A percentile compares a stretch with the other conserved stretches of the same genome.
These are phyloP conservation scores for Aaosphaeria pasadenensis DNA, from an alignment of 2,329 filamentous ascomycete species.

Conservation along the genomic window DNA sequence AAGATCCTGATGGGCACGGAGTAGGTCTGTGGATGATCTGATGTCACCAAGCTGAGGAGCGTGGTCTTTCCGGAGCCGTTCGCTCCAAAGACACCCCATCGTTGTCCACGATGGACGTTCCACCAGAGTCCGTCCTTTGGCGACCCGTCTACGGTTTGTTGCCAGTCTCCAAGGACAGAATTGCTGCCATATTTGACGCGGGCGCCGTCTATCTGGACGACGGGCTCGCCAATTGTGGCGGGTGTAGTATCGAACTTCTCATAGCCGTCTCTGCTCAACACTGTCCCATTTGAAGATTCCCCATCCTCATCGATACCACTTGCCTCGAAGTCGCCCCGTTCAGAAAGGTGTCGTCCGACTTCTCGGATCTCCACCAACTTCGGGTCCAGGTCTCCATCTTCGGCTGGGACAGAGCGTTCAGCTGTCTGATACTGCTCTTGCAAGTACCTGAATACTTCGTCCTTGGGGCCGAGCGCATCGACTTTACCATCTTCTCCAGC, in stretches of 20 bases:
- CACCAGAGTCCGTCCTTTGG: slow-evolving; percentile 68
- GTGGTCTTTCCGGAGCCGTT: slow-evolving; percentile 98
- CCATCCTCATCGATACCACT: slow-evolving; percentile 4
- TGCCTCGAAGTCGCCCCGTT: slow-evolving; percentile 24
- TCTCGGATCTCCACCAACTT: slow-evolving; percentile 24
- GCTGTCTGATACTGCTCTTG: slow-evolving; percentile 21
- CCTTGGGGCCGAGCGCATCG: slow-evolving; percentile 62
- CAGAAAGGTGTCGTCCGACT: slow-evolving; percentile 24
- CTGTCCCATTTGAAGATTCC: slow-evolving; percentile 1
- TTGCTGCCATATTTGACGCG: slow-evolving; percentile 77
- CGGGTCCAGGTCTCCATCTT: slow-evolving; percentile 6
- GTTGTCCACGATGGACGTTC: slow-evolving; percentile 77
- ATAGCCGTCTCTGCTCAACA: slow-evolving; percentile 31
- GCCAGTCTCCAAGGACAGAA: slow-evolving; percentile 77
- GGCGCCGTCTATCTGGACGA: slow-evolving; percentile 87
- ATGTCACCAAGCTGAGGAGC: slow-evolving; percentile 85
- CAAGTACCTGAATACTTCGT: slow-evolving; percentile 55
- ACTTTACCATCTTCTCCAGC: slow-evolving; percentile 67
- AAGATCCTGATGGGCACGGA: slow-evolving; percentile 85
- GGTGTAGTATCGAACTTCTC: slow-evolving; percentile 15
- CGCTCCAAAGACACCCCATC: slow-evolving; percentile 89
- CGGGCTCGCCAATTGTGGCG: slow-evolving; percentile 55
- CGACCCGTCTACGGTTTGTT: slow-evolving; percentile 53
- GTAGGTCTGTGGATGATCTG: slow-evolving; percentile 94
- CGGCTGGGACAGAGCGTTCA: slow-evolving; percentile 29